These are phyloP conservation scores for Nothomitra cinnamomea DNA, from an alignment of 2,329 filamentous ascomycete genomes.

Conservation along the genomic window DNA sequence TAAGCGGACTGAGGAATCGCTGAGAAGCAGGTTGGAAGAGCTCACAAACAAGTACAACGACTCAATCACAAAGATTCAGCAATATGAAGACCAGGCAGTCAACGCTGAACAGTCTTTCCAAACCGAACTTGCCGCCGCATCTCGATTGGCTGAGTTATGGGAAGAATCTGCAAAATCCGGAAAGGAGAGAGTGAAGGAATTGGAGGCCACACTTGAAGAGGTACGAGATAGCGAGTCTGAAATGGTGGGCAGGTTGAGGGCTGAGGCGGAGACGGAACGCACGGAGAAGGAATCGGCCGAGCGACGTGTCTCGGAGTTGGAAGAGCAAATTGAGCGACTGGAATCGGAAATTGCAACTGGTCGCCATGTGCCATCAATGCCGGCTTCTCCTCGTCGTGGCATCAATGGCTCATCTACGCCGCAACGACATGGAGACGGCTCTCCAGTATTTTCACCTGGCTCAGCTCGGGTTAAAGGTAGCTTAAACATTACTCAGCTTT, in stretches of 20 bases:
- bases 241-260: constrained; percentile 36
- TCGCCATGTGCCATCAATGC: constrained; percentile 33
- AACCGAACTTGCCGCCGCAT: constrained; percentile 67
- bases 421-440: constrained; percentile 44
- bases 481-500: constrained; percentile 26
- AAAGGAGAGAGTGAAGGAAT: constrained; percentile 50
- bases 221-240: constrained; percentile 50
- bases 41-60: constrained; percentile 79
- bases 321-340: constrained; percentile 42
- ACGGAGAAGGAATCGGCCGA: constrained; percentile 45
- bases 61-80: constrained; percentile 62
- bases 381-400: constrained; percentile 39
- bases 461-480: constrained; percentile 45
- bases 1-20: constrained; percentile 60
- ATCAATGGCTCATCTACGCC: constrained; percentile 42
- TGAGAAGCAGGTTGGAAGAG: constrained; percentile 68
- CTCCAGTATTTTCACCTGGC: constrained; percentile 29
- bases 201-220: constrained; percentile 46
- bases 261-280: constrained; percentile 41
- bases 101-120: constrained; percentile 74
- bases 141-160: constrained; percentile 67
- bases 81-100: constrained; percentile 67
- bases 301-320: constrained; percentile 44
- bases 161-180: constrained; percentile 59
- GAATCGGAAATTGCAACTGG: constrained; percentile 35